A percentile compares a stretch with the other conserved stretches of the same genome.
Conservation (phyloP, 2,329 filamentous ascomycete species). For the Exophiala xenobiotica region DNA sequence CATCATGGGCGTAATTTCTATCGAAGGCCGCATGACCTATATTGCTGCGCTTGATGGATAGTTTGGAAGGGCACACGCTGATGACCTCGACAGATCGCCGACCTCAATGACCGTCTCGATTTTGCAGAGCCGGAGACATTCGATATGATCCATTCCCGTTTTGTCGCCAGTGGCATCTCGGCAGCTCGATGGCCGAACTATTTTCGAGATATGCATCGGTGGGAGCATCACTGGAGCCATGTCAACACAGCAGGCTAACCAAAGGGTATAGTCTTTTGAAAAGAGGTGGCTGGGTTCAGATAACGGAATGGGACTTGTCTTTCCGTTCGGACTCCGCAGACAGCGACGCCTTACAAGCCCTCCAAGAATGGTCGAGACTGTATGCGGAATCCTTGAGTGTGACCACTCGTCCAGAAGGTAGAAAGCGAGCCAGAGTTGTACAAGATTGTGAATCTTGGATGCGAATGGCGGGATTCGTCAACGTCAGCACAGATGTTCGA, state of each 20-base stretch:
- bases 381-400: constrained; percentile 9
- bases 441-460: constrained; percentile 17
- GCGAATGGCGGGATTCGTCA: constrained; percentile 19
- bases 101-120: constrained; percentile 16
- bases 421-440: constrained; percentile 12
- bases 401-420: constrained; percentile 14
- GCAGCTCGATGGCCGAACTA: constrained; percentile 49
- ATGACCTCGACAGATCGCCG: constrained; percentile 11
- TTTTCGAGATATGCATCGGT: constrained; percentile 18
- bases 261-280: constrained; percentile 7
- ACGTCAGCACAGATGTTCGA: constrained; percentile 14
- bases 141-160: constrained; percentile 62
- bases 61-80: background rate
- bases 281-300: constrained; percentile 14
- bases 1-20: too few relatives aligned
- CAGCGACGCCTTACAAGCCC: constrained; percentile 14
- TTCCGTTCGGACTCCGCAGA: constrained; percentile 17
- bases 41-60: background rate
- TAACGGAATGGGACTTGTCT: constrained; percentile 22
- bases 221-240: background rate
- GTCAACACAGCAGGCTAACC: background rate
- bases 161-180: constrained; percentile 56
- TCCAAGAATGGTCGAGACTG: constrained; percentile 19
- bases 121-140: constrained; percentile 38
- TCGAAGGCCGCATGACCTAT: too few relatives aligned